These are phyloP conservation scores for Actinomortierella wolfii DNA, from an alignment of 371 early-diverging fungal species.

Conservation along the genomic window DNA sequence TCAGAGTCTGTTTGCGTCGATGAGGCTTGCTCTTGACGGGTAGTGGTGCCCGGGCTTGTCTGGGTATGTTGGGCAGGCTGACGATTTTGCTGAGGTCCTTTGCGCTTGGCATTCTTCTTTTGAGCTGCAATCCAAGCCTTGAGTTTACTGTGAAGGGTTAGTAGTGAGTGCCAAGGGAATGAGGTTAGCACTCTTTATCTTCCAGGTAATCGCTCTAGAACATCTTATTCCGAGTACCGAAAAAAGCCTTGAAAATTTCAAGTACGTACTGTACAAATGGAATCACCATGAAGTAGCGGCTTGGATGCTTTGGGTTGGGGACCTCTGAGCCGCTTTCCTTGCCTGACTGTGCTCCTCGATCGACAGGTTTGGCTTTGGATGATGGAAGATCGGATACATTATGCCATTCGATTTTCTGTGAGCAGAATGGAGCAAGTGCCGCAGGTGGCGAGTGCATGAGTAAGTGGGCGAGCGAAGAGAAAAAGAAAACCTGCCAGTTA, in stretches of 20 bases:
- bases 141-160: conserved; percentile 22
- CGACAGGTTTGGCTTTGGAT: conserved; percentile 41
- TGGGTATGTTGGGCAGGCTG: not conserved
- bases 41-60: conserved; percentile 6
- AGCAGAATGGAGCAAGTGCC: conserved; percentile 3
- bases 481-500: not conserved
- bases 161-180: no score
- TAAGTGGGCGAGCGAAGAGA: not conserved
- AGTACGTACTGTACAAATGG: conserved; percentile 66
- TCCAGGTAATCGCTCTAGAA: no score
- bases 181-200: no score
- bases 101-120: conserved; percentile 30
- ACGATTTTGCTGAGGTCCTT: conserved; percentile 5
- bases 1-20: conserved; percentile 25
- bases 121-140: conserved; percentile 36
- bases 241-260: no score
- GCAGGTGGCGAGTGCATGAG: not conserved
- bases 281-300: conserved; percentile 68
- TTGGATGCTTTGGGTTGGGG: conserved; percentile 21
- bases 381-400: conserved; percentile 46
- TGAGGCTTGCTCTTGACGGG: conserved; percentile 1
- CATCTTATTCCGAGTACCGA: no score
- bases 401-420: conserved; percentile 54
- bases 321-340: conserved; percentile 41
- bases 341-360: conserved; percentile 40